phyloP scores from a whole-genome alignment of 139 green algal species.

The Chlorella sp. region DNA sequence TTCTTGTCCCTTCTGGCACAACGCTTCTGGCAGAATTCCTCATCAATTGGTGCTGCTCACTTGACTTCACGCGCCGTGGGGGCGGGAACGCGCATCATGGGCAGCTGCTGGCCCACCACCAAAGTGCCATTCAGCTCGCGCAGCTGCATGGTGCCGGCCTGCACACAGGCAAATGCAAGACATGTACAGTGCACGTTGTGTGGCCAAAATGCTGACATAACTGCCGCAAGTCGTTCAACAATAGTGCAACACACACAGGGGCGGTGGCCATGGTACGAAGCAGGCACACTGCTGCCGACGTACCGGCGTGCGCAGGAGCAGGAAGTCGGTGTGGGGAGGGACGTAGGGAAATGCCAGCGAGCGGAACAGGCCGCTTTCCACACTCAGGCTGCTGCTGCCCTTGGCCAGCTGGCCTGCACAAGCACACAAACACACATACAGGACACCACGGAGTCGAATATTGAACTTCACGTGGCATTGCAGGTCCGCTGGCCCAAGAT shows the following conservation, averaged over 20 bases:
- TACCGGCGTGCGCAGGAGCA: constrained; percentile 70
- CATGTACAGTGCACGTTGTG: neutral
- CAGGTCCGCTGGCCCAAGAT: neutral
- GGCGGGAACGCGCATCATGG: constrained; percentile 50
- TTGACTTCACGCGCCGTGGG: constrained; percentile 44
- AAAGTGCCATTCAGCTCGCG: constrained; percentile 74
- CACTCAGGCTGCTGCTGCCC: constrained; percentile 51
- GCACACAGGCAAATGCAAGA: neutral
- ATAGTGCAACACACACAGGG: neutral
- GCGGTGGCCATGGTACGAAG: neutral
- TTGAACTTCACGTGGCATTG: too few species aligned
- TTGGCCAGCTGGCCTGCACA: constrained; percentile 28
- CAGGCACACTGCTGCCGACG: neutral
- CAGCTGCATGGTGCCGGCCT: constrained; percentile 63
- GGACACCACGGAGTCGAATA: neutral
- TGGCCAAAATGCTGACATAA: neutral
- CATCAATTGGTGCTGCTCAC: constrained; percentile 16
- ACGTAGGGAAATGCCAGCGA: constrained; percentile 64
- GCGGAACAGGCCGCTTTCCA: constrained; percentile 69
- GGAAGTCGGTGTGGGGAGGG: constrained; percentile 73
- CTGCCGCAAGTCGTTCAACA: neutral
- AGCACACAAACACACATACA: neutral
- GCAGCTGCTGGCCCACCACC: constrained; percentile 77
- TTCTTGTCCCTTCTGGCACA: neutral
- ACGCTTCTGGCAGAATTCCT: neutral